phyloP scores from a whole-genome alignment of 139 green algal species.

The Chlorella sp. region DNA sequence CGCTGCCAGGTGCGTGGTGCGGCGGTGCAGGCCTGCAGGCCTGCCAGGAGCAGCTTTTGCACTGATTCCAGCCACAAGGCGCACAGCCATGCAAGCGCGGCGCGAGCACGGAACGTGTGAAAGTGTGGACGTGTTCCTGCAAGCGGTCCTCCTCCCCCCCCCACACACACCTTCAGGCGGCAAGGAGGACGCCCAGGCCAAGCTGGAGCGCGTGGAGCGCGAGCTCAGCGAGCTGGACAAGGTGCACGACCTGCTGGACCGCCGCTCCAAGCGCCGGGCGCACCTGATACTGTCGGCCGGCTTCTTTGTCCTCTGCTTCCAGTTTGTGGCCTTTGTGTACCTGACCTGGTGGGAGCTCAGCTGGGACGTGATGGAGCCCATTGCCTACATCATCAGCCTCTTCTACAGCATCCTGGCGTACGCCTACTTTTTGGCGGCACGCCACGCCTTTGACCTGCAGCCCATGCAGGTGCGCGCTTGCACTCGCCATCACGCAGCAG shows the following conservation, averaged over 20 bases:
- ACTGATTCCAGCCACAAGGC: too few species aligned
- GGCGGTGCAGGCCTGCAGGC: too few species aligned
- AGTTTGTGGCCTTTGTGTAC: slow-evolving; percentile 25
- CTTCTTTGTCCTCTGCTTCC: neutral
- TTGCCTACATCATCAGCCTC: slow-evolving; percentile 33
- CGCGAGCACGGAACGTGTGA: too few species aligned
- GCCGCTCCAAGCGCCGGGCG: slow-evolving; percentile 8
- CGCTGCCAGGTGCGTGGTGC: neutral
- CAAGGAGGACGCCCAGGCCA: neutral
- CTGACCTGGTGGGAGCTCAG: slow-evolving; percentile 24
- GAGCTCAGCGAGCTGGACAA: slow-evolving; percentile 19
- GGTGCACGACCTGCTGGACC: slow-evolving; percentile 7
- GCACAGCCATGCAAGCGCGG: too few species aligned
- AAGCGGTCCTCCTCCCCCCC: too few species aligned
- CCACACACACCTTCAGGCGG: slow-evolving; percentile 10
- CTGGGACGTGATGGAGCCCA: slow-evolving; percentile 44
- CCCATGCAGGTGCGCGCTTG: too few species aligned
- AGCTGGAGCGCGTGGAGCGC: slow-evolving; percentile 8
- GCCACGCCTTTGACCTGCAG: slow-evolving; percentile 23
- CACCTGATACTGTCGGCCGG: neutral
- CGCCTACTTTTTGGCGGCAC: slow-evolving; percentile 30
- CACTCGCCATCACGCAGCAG: too few species aligned
- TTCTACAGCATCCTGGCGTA: slow-evolving; percentile 31
- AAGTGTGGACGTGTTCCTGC: too few species aligned
- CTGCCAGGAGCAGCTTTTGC: too few species aligned